Evolutionary conservation across 2,329 filamentous ascomycete species (phyloP).

Genomic region (Elsinoe batatas): DNA sequence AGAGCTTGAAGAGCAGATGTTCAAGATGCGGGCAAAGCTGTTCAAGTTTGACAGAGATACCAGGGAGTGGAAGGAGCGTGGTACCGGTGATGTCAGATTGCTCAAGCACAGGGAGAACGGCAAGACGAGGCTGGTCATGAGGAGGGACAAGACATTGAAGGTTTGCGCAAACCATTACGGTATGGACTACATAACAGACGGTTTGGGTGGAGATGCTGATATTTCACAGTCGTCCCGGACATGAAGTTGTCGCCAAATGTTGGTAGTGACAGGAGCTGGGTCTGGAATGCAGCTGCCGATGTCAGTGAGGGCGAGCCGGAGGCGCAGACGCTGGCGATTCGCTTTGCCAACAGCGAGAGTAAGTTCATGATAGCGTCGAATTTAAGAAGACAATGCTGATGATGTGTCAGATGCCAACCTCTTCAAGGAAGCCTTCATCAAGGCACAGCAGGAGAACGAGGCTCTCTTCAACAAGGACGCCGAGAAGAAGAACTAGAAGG

Average conservation of each 20-base stretch:
- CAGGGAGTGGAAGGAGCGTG: slow-evolving; percentile 98
- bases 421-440: slow-evolving; percentile 96
- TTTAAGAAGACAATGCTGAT: slow-evolving; percentile 11
- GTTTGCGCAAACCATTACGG: slow-evolving; percentile 99
- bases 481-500: slow-evolving; percentile 10
- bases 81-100: slow-evolving; percentile 89
- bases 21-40: slow-evolving; percentile 99
- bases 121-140: slow-evolving; percentile 97
- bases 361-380: slow-evolving; percentile 29
- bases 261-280: slow-evolving; percentile 96
- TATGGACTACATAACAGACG: slow-evolving; percentile 39
- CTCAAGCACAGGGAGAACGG: slow-evolving; percentile 98
- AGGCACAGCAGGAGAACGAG: slow-evolving; percentile 95
- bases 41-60: slow-evolving; percentile 93
- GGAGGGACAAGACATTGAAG: slow-evolving; percentile 98
- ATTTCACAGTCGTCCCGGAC: slow-evolving; percentile 70
- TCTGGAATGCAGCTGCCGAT: slow-evolving; percentile 96
- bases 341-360: slow-evolving; percentile 97
- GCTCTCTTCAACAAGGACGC: slow-evolving; percentile 53
- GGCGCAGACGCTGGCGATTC: slow-evolving; percentile 89
- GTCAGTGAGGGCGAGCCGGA: slow-evolving; percentile 97
- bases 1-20: slow-evolving; percentile 90
- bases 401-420: slow-evolving; percentile 67
- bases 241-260: slow-evolving; percentile 99
- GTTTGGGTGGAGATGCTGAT: slow-evolving; percentile 15